Conservation (phyloP, 176 grass and related monocot genomes). For the Leersia perrieri region DNA sequence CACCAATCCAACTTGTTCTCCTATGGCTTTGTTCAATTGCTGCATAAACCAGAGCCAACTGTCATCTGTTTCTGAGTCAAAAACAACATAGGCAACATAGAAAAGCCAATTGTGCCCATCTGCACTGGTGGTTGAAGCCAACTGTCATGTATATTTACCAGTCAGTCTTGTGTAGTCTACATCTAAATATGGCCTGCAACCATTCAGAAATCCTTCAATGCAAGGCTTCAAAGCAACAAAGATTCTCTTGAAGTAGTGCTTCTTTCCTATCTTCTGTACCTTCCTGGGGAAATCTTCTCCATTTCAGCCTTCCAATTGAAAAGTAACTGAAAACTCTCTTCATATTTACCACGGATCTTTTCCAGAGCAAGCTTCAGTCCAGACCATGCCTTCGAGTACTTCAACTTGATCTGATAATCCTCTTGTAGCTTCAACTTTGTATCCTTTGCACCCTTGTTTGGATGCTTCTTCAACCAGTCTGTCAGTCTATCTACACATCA, state of each 20-base stretch:
- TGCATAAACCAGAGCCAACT: no score
- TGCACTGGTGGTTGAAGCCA: neutral
- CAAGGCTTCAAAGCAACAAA: neutral
- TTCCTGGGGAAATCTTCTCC: neutral
- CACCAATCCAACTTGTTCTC: neutral
- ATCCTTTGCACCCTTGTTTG: no score
- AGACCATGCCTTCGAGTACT: neutral
- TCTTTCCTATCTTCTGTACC: neutral
- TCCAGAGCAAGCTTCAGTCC: neutral
- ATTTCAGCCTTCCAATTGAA: neutral
- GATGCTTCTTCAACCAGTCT: no score
- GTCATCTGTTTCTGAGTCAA: no score
- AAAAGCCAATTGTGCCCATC: neutral
- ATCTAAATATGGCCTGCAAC: neutral
- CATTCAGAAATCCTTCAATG: neutral
- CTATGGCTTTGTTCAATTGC: neutral
- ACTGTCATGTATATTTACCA: neutral
- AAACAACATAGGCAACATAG: neutral
- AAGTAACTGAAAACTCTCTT: neutral
- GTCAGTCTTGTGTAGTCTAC: neutral
- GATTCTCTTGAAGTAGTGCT: neutral
- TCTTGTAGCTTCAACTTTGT: neutral
- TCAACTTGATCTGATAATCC: neutral
- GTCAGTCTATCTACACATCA: neutral
- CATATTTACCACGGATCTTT: neutral